Evolutionary conservation across 768 basidiomycete genomes (phyloP).

Genomic region (Austroboletus festivus): DNA sequence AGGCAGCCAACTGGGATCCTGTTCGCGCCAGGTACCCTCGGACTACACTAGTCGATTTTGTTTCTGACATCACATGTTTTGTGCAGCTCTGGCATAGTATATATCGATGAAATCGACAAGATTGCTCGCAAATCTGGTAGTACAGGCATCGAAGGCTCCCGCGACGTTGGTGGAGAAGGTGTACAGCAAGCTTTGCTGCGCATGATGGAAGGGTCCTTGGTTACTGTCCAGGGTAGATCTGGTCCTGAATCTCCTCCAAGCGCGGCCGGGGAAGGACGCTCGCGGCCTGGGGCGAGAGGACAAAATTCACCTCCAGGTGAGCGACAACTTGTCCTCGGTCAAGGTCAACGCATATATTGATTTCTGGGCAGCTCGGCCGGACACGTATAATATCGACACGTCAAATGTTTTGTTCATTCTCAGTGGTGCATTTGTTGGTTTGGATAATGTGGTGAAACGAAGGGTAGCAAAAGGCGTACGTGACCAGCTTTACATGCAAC

Average conservation of each 20-base stretch:
- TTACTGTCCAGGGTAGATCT: constrained; percentile 75
- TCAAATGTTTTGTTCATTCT: constrained; percentile 92
- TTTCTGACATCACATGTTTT: constrained; percentile 6
- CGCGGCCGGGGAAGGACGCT: constrained; percentile 42
- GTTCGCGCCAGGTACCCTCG: constrained; percentile 66
- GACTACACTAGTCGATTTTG: not conserved
- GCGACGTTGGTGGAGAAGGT: constrained; percentile 94
- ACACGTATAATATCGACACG: constrained; percentile 77
- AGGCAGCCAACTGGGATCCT: constrained; percentile 89
- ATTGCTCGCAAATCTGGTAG: constrained; percentile 67
- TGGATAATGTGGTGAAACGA: constrained; percentile 77
- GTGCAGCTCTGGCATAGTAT: constrained; percentile 84
- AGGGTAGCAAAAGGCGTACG: constrained; percentile 83
- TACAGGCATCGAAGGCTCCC: constrained; percentile 62
- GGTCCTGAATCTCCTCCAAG: constrained; percentile 45
- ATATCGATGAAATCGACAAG: constrained; percentile 97
- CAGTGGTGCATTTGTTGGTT: constrained; percentile 92
- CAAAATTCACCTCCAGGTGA: constrained; percentile 33
- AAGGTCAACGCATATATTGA: not conserved
- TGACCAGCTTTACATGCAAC: constrained; percentile 9
- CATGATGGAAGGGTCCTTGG: constrained; percentile 89
- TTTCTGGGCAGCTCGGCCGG: constrained; percentile 50
- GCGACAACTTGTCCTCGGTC: not conserved
- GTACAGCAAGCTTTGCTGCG: constrained; percentile 91
- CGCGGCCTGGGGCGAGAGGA: constrained; percentile 49